Base-by-base conservation (phyloP, 2,329 filamentous ascomycete genomes). In the Hymenoscyphus fructigenus region DNA sequence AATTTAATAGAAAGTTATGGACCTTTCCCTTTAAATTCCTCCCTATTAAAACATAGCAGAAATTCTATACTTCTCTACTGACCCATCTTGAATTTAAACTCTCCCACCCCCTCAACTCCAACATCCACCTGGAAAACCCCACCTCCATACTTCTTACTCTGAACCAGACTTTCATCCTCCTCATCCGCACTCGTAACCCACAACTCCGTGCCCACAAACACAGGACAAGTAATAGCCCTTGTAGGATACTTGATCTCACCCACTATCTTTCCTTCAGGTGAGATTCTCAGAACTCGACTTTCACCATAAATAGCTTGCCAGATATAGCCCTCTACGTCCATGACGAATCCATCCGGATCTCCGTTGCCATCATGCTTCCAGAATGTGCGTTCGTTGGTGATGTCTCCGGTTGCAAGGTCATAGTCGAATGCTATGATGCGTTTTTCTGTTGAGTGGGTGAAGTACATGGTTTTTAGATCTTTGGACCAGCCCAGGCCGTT, bases 261-360 rank as follows among this genome's bases (percentile, higher is more conserved):
- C 5, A 93, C 81, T 34, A 96, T 78, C 72, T 88, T 80, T 2
- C 92, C 92, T 60, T 84, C 77, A 58, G 84, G 86, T 3, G 63
- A 70, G 73, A 97, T 89, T 75, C 90, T 87, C 69, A 96, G 79
- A 28, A 97, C 91, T 66, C 87, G 85, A 65, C 85, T 82, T 67
- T 90, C 91, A 62, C 92, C 92, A 75, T 92, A 95, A n/a, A 95
- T 82, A 7, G 92, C 91, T 67, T 91, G 88, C 93, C 94, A 97
- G 73, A 97, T 83, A 79, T 90, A 89, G n/a, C 92, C 93, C 62
- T 96, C 87, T 55, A 84, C 85, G 74, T 97, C 93, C 73, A 96
- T 85, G 67, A 89, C 88, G 78, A 94, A 93, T 1, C 93, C 93
- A 77, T 97, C 93, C 0, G 92, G 92, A 67, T 87, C 85, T 58